Percentiles rank a stretch among this genome's conserved stretches.
Conservation (phyloP, 1,284 basidiomycete species). For the Cystobasidiaceae sp. region DNA sequence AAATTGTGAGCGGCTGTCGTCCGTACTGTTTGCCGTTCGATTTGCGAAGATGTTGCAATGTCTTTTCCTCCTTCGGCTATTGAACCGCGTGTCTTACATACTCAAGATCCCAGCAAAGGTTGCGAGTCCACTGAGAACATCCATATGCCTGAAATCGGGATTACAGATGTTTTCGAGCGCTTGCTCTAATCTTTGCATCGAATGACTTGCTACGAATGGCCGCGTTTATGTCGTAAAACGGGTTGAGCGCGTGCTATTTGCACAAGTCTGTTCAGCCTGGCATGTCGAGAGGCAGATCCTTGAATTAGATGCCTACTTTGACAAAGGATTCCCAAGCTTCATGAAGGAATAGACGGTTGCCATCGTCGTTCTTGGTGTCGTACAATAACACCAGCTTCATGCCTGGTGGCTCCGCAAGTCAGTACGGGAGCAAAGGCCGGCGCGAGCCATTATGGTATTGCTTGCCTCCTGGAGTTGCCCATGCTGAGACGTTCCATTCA, state of each 20-base stretch:
- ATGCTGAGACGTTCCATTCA: conserved; percentile 92
- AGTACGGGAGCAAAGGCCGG: no score
- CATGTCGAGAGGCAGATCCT: not conserved
- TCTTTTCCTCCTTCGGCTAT: no score
- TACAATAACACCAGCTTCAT: conserved; percentile 87
- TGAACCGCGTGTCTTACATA: not conserved
- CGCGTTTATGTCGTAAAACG: conserved; percentile 84
- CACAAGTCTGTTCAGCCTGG: no score
- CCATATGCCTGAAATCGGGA: not conserved
- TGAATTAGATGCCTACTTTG: conserved; percentile 59
- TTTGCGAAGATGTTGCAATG: no score
- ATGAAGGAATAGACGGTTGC: conserved; percentile 79
- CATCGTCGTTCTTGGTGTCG: conserved; percentile 91
- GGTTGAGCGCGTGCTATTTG: conserved; percentile 73
- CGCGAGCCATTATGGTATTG: no score
- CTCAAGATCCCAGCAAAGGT: not conserved
- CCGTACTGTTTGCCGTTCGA: no score
- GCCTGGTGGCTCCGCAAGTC: no score
- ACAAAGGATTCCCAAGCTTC: conserved; percentile 94
- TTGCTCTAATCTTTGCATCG: conserved; percentile 73
- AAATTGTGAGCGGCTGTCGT: no score
- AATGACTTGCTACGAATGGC: conserved; percentile 71
- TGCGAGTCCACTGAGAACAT: not conserved
- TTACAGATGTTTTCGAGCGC: conserved; percentile 76
- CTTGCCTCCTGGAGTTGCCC: conserved; percentile 86